Percentiles rank a stretch among this genome's conserved stretches.
These are phyloP conservation scores for Fusarium haematococcum DNA, from an alignment of 2,329 filamentous ascomycete genomes.

Conservation along the genomic window DNA sequence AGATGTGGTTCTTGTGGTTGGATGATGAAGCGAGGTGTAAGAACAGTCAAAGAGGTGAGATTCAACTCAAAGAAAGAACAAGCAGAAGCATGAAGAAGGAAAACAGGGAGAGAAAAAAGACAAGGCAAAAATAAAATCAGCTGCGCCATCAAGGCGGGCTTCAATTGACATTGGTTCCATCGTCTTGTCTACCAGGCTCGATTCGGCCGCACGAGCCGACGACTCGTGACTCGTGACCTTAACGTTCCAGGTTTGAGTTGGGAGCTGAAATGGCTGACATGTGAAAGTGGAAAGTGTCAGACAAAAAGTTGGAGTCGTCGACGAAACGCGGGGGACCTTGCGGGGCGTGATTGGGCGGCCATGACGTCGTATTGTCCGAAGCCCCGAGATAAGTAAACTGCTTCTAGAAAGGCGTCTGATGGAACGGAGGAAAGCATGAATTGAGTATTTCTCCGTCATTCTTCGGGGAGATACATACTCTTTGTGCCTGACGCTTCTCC, in stretches of 20 bases:
- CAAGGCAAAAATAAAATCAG: not conserved
- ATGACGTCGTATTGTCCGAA: conserved; percentile 29
- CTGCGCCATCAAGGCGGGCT: not conserved
- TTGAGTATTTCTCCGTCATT: not conserved
- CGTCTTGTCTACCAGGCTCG: conserved; percentile 17
- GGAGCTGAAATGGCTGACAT: conserved; percentile 31
- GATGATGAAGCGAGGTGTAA: not conserved
- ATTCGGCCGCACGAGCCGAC: conserved; percentile 36
- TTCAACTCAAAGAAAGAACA: not conserved
- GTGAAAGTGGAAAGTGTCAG: conserved; percentile 39
- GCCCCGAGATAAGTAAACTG: not conserved
- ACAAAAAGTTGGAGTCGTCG: conserved; percentile 17
- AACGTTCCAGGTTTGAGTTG: not conserved
- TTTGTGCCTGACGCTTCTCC: not conserved
- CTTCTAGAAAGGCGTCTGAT: conserved; percentile 1
- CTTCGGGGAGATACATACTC: not conserved
- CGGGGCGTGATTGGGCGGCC: conserved; percentile 2
- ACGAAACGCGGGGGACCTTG: conserved; percentile 24
- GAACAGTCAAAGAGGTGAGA: not conserved
- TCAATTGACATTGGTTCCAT: conserved; percentile 4
- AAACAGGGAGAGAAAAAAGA: not conserved
- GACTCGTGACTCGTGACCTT: conserved; percentile 42
- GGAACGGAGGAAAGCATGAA: not conserved
- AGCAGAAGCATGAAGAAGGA: not conserved
- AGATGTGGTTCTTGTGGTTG: conserved; percentile 6